Evolutionary conservation across 129 eudicot species (phyloP), one percentile per base, ranked within the genome.

Genomic region (Arctium minus): DNA sequence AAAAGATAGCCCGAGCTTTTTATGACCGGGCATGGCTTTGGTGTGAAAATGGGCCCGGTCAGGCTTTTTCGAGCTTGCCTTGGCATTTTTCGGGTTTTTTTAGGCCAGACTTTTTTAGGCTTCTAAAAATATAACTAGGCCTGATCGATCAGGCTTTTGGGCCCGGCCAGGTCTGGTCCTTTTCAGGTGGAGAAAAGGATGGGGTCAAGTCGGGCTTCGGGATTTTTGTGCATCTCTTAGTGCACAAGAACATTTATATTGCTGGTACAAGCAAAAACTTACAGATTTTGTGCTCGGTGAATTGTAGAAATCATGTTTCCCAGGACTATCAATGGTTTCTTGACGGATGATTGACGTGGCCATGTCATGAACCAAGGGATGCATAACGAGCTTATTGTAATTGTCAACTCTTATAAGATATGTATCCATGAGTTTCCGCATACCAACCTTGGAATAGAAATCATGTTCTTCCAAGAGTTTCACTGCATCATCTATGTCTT

Each of bases 341-440:
- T 77, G 70, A 3, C 77, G 72, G 46, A 82, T 74, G 79, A 81
- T 81, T 78, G 81, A 67, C 72, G n/a, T 86, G 8, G 83, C 89
- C 83, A 86, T 86, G 22, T 81, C 83, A 8, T 46, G 85, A 35
- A 86, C 38, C 76, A 72, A 77, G 65, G 67, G 86, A 82, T 82
- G 89, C 89, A 86, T 86, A 77, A 82, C 71, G 18, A 86, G 10
- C 73, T 73, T 86, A 11, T 78, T 82, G 5, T 78, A 39, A 11
- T 44, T 33, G 40, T 72, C 83, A 38, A 86, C 32, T 2, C 44
- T 77, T 73, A 86, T n/a, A 17, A 86, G 80, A 65, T 76, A 86
- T 37, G 36, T 65, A 73, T 86, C 86, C 80, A 78, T 15, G 38
- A 86, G 86, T 7, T 78, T 82, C 50, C 74, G 72, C 85, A 82